These are phyloP conservation scores for Neurospora hispaniola DNA, from an alignment of 495 filamentous ascomycete species.

Conservation along the genomic window DNA sequence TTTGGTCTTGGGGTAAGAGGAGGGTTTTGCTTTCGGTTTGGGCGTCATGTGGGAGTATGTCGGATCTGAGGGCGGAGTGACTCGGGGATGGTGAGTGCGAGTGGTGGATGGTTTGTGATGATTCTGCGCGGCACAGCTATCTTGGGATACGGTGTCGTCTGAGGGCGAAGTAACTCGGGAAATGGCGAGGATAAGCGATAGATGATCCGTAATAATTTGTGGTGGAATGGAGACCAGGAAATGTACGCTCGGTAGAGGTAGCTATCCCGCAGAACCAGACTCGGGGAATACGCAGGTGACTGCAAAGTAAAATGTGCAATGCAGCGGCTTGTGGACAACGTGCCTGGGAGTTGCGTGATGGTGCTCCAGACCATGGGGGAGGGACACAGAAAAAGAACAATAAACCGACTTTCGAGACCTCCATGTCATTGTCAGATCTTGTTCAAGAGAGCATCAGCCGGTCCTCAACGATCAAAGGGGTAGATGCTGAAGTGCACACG, in stretches of 20 bases:
- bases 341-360: neutral
- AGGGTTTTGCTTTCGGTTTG: neutral
- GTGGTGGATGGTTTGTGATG: neutral
- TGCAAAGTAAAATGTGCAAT: neutral
- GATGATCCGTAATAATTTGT: neutral
- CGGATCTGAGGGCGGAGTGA: neutral
- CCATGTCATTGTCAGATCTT: neutral
- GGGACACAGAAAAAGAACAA: neutral
- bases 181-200: neutral
- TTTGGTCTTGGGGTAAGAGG: neutral
- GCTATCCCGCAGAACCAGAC: neutral
- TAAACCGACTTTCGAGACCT: neutral
- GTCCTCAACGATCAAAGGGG: neutral
- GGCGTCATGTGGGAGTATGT: neutral
- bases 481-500: neutral
- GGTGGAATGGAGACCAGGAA: neutral
- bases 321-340: neutral
- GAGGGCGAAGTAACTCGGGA: neutral
- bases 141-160: neutral
- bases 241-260: neutral
- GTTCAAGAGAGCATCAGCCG: neutral
- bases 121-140: neutral
- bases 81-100: neutral
- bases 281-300: neutral
- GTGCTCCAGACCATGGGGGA: neutral